Evolutionary conservation across 2,329 filamentous ascomycete genomes (phyloP).

Genomic region (Pyricularia sp.): DNA sequence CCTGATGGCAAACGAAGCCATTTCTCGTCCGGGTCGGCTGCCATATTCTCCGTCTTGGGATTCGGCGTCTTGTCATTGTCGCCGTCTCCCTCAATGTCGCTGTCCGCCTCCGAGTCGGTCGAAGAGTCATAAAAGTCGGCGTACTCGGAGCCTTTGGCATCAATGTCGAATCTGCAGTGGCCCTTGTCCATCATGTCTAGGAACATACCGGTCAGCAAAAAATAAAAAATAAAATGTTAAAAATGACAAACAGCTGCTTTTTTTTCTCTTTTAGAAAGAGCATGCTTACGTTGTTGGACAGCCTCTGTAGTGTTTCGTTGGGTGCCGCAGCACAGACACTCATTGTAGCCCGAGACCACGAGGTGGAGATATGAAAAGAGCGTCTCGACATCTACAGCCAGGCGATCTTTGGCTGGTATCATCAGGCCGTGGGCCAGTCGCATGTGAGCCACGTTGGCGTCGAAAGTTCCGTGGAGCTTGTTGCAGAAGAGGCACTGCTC

Average conservation of each 20-base stretch:
- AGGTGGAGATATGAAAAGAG: conserved; percentile 38
- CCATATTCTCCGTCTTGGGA: conserved; percentile 2
- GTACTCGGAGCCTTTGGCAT: conserved; percentile 24
- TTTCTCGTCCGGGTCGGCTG: conserved; percentile 13
- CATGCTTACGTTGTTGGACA: conserved; percentile 28
- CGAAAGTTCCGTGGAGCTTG: conserved; percentile 17
- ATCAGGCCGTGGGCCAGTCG: conserved; percentile 34
- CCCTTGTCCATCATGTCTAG: conserved; percentile 35
- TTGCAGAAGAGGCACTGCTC: conserved; percentile 34
- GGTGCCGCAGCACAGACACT: conserved; percentile 41
- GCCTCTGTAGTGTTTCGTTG: conserved; percentile 30
- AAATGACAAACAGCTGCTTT: too few relatives aligned
- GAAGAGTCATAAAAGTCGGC: conserved; percentile 30
- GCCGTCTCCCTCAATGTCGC: not conserved
- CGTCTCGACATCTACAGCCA: conserved; percentile 35
- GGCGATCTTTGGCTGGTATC: conserved; percentile 25
- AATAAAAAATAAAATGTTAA: too few relatives aligned
- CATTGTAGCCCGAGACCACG: conserved; percentile 35
- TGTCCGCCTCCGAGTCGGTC: conserved; percentile 5
- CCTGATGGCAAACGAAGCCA: conserved; percentile 25
- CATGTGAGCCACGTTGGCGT: conserved; percentile 37
- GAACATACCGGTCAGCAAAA: not conserved
- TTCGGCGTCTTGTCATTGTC: not conserved
- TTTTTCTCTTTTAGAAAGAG: too few relatives aligned
- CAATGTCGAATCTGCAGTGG: conserved; percentile 33